Evolutionary conservation across 176 grass and related monocot genomes (phyloP).

Genomic region (Oryza nivara): DNA sequence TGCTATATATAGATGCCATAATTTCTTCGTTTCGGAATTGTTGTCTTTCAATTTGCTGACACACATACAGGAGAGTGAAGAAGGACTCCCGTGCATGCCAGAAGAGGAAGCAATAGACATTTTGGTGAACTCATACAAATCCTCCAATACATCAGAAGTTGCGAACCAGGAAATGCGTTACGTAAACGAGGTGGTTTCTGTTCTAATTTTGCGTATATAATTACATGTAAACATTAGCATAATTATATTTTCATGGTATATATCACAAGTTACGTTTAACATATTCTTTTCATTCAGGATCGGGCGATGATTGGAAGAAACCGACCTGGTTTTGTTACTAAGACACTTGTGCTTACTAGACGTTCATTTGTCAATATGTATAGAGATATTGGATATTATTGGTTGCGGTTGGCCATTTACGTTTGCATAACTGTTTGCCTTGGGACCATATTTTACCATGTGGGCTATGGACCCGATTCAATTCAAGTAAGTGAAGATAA

Average conservation of each 20-base stretch:
- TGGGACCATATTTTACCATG: constrained; percentile 54
- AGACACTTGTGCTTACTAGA: constrained; percentile 42
- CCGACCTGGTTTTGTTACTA: constrained; percentile 45
- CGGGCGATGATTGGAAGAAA: constrained; percentile 9
- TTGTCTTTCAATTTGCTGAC: no score
- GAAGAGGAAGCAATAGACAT: constrained; percentile 41
- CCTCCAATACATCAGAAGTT: neutral
- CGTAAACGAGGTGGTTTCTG: constrained; percentile 36
- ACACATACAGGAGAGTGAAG: constrained; percentile 29
- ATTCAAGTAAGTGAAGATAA: constrained; percentile 44
- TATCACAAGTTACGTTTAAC: no score
- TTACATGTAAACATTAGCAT: no score
- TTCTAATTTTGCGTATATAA: neutral
- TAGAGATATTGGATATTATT: constrained; percentile 58
- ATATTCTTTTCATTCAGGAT: constrained; percentile 2
- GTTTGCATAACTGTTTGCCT: constrained; percentile 43
- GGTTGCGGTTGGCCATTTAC: constrained; percentile 55
- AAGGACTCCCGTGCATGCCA: neutral
- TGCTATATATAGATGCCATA: no score
- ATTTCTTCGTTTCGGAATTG: no score
- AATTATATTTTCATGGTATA: no score
- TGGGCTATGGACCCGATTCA: constrained; percentile 47
- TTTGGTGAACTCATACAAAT: constrained; percentile 39
- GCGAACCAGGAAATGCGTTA: neutral
- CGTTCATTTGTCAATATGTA: constrained; percentile 67